A percentile compares a stretch with the other conserved stretches of the same genome.
Evolutionary conservation across 768 basidiomycete species (phyloP).

Genomic region (Tubosaeta sp.): DNA sequence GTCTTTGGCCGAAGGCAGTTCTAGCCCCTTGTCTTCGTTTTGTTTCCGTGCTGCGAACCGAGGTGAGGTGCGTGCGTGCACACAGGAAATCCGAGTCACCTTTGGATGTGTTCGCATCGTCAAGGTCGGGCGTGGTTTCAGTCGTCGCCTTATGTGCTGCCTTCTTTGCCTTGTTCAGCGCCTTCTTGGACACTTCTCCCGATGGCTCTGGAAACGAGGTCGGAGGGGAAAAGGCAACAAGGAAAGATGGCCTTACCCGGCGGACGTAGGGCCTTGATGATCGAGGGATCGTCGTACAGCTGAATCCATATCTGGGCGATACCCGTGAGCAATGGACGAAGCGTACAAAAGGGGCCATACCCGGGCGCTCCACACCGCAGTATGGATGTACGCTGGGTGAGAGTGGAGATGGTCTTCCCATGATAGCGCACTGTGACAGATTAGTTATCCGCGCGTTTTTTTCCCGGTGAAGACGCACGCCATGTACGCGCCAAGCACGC

Average conservation of each 20-base stretch:
- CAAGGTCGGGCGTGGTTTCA: conserved; percentile 37
- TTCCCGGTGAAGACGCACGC: conserved; percentile 50
- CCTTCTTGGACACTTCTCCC: conserved; percentile 57
- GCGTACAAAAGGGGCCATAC: conserved; percentile 35
- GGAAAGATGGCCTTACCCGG: conserved; percentile 29
- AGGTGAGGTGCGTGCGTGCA: conserved; percentile 8
- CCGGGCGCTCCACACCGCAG: conserved; percentile 66
- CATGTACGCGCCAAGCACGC: conserved; percentile 80
- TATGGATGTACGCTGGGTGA: conserved; percentile 70
- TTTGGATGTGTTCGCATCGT: conserved; percentile 53
- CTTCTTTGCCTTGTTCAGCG: conserved; percentile 85
- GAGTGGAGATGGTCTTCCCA: conserved; percentile 82
- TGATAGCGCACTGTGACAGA: conserved; percentile 53
- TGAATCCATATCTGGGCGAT: conserved; percentile 62
- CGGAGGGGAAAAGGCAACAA: conserved; percentile 24
- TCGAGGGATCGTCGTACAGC: conserved; percentile 66
- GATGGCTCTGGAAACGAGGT: conserved; percentile 11
- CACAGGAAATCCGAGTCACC: conserved; percentile 36
- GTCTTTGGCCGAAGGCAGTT: conserved; percentile 53
- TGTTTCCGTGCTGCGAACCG: conserved; percentile 28
- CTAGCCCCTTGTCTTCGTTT: conserved; percentile 69
- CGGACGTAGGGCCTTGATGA: conserved; percentile 40
- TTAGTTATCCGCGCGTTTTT: conserved; percentile 2
- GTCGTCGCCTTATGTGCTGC: conserved; percentile 55
- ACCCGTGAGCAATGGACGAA: conserved; percentile 9